A percentile compares a stretch with the other conserved stretches of the same genome.
Conservation (phyloP, 371 early-diverging fungal genomes). For the Haplosporangium sp. region DNA sequence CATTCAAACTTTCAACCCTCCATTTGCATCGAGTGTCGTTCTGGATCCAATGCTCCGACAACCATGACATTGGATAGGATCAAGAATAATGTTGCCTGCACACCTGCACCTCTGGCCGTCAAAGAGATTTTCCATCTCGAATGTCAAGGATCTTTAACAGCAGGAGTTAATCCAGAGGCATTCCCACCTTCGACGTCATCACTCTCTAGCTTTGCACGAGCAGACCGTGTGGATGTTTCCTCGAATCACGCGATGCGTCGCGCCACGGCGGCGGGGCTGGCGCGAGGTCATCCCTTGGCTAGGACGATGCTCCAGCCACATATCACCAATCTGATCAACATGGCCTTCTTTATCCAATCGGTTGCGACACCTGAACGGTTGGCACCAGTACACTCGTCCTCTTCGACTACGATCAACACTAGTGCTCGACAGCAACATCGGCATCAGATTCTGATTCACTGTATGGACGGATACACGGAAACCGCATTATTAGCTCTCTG, state of each 20-base stretch:
- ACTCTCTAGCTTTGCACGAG: conserved; percentile 27
- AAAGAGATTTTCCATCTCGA: conserved; percentile 71
- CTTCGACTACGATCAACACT: neutral
- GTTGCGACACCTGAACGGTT: conserved; percentile 37
- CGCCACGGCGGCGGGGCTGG: conserved; percentile 27
- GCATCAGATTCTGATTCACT: conserved; percentile 66
- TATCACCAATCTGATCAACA: conserved; percentile 37
- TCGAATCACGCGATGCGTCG: conserved; percentile 33
- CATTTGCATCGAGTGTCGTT: conserved; percentile 71
- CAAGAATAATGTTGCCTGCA: conserved; percentile 19
- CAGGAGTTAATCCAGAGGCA: conserved; percentile 24
- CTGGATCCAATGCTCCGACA: conserved; percentile 65
- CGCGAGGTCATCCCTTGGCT: conserved; percentile 14
- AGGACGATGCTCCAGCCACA: conserved; percentile 25
- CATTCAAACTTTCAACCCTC: conserved; percentile 64
- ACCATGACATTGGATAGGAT: conserved; percentile 57
- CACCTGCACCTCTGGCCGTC: conserved; percentile 30
- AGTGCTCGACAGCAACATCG: conserved; percentile 31
- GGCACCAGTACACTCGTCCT: too few relatives aligned
- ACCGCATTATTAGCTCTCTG: conserved; percentile 62
- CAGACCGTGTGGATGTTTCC: conserved; percentile 13
- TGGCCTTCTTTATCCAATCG: conserved; percentile 57
- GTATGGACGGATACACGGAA: conserved; percentile 74
- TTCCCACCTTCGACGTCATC: conserved; percentile 51
- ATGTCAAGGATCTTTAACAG: conserved; percentile 36